A percentile compares a stretch with the other conserved stretches of the same genome.
Evolutionary conservation across 768 basidiomycete genomes (phyloP).

Genomic region (Mycena chlorophos): DNA sequence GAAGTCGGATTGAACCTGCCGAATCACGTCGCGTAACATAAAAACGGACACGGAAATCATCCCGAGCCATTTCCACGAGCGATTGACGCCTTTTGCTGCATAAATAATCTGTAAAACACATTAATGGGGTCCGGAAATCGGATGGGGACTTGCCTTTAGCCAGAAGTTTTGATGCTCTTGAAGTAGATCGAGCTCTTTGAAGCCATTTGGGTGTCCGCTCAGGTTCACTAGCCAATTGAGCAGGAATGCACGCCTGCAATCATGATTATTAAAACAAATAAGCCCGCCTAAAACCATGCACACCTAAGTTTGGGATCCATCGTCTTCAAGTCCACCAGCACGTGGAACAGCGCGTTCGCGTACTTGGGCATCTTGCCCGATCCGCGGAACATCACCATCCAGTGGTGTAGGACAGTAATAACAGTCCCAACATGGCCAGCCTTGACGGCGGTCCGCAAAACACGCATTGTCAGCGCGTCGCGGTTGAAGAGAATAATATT

Average conservation of each 20-base stretch:
- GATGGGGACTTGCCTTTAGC: constrained; percentile 24
- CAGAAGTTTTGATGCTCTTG: constrained; percentile 34
- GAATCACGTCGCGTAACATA: constrained; percentile 13
- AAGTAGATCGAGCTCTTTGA: constrained; percentile 32
- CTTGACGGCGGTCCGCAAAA: constrained; percentile 21
- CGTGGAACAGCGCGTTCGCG: constrained; percentile 19
- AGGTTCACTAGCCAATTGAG: constrained; percentile 33
- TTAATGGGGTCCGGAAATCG: neutral
- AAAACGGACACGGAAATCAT: constrained; percentile 19
- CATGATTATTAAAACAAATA: too few species aligned
- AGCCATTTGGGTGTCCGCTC: constrained; percentile 23
- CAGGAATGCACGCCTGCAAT: constrained; percentile 21
- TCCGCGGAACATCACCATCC: constrained; percentile 28
- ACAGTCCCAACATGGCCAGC: constrained; percentile 26
- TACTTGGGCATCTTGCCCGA: constrained; percentile 26
- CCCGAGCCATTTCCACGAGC: constrained; percentile 18
- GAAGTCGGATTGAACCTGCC: neutral
- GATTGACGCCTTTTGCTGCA: constrained; percentile 11
- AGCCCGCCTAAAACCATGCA: neutral
- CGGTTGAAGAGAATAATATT: constrained; percentile 25
- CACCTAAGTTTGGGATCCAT: constrained; percentile 10
- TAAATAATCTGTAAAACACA: constrained; percentile 9
- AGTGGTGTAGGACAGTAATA: constrained; percentile 16
- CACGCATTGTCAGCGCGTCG: constrained; percentile 21
- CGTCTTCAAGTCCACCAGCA: constrained; percentile 4